Conservation (phyloP, 768 basidiomycete species). For the Auricularia cornea region DNA sequence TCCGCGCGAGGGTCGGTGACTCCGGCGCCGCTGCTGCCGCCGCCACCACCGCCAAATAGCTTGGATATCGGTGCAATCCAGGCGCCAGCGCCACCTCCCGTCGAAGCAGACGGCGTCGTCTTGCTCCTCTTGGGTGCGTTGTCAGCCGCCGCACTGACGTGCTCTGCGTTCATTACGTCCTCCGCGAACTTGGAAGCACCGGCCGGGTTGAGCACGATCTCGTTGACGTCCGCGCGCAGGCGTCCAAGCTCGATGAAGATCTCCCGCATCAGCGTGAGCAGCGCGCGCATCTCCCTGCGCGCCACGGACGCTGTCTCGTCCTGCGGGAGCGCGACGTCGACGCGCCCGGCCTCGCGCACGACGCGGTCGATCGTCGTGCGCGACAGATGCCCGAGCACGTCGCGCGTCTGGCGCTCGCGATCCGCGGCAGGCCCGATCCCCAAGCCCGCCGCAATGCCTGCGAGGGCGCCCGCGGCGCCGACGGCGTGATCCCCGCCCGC, state of each 20-base stretch:
- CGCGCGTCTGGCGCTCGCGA: neutral
- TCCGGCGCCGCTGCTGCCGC: conserved; percentile 14
- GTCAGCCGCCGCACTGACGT: conserved; percentile 34
- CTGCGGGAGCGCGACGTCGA: conserved; percentile 39
- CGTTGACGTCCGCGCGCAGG: conserved; percentile 76
- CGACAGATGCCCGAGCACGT: conserved; percentile 63
- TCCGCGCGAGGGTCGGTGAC: conserved; percentile 14
- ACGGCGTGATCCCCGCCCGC: conserved; percentile 44
- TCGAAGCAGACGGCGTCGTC: conserved; percentile 11
- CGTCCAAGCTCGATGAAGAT: conserved; percentile 74
- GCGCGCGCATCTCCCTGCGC: conserved; percentile 68
- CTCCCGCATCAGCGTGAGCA: conserved; percentile 84
- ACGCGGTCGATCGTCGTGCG: conserved; percentile 71
- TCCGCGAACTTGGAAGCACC: conserved; percentile 67
- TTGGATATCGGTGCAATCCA: conserved; percentile 89
- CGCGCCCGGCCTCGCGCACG: conserved; percentile 53
- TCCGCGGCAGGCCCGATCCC: neutral
- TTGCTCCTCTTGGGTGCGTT: conserved; percentile 13
- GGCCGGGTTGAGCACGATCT: conserved; percentile 80
- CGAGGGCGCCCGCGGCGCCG: neutral
- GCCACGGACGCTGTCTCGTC: conserved; percentile 60
- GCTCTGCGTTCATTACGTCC: conserved; percentile 49
- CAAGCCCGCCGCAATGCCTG: neutral
- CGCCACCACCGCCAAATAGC: conserved; percentile 44
- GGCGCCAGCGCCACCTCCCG: conserved; percentile 26